Percentiles rank a stretch among this genome's conserved stretches.
phyloP scores from a whole-genome alignment of 2,329 filamentous ascomycete genomes.

The Cladosporium sp. region DNA sequence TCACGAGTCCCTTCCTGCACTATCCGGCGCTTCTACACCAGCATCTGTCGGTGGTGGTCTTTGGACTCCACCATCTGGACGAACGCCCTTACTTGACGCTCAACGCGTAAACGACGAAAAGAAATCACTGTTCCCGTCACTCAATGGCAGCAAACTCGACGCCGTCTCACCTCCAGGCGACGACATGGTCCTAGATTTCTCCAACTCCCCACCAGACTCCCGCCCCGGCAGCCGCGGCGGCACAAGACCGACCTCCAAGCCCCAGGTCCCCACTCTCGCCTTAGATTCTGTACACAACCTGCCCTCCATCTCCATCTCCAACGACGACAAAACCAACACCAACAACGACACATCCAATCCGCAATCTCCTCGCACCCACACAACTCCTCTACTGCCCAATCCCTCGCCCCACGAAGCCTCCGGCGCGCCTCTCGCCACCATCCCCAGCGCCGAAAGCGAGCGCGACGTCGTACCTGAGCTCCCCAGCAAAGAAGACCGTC shows the following conservation, averaged over 20 bases:
- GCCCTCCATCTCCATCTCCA: constrained; percentile 1
- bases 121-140: constrained; percentile 11
- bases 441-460: constrained; percentile 26
- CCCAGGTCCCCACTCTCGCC: neutral
- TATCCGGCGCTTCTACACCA: constrained; percentile 19
- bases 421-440: constrained; percentile 8
- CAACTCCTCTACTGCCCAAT: constrained; percentile 2
- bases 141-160: neutral
- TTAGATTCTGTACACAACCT: neutral
- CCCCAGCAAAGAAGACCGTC: neutral
- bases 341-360: neutral
- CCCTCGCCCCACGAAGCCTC: constrained; percentile 14
- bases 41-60: constrained; percentile 29
- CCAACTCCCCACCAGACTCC: constrained; percentile 26
- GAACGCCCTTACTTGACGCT: constrained; percentile 8
- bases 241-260: neutral
- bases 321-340: constrained; percentile 4
- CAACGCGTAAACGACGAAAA: constrained; percentile 21
- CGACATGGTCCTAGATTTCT: constrained; percentile 34
- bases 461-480: constrained; percentile 4
- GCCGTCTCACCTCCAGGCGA: constrained; percentile 23
- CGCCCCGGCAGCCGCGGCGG: constrained; percentile 13
- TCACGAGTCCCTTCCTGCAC: neutral
- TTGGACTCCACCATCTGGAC: constrained; percentile 33
- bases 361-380: neutral